Evolutionary conservation across 169 alveolate species (phyloP).

Genomic region (Babesia ovata): DNA sequence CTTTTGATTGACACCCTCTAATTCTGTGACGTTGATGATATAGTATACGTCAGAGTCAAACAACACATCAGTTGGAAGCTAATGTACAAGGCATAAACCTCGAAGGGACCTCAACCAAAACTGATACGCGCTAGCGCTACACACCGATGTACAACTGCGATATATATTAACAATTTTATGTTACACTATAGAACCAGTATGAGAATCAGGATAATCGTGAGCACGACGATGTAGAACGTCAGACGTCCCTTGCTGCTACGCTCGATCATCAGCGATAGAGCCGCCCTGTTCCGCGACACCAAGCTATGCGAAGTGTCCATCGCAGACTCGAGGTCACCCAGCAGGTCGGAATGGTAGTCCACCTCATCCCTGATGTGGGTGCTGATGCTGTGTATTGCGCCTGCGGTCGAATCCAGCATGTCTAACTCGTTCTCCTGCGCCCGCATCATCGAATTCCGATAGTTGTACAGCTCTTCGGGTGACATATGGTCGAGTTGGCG

Average conservation of each 20-base stretch:
- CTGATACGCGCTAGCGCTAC: not conserved
- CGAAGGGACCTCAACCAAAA: no score
- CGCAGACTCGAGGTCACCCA: slow-evolving; percentile 71
- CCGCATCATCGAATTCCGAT: slow-evolving; percentile 70
- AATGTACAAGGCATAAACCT: no score
- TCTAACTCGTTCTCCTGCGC: slow-evolving; percentile 76
- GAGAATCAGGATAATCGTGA: slow-evolving; percentile 62
- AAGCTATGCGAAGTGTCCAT: slow-evolving; percentile 69
- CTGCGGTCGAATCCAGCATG: slow-evolving; percentile 73
- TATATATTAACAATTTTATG: not conserved
- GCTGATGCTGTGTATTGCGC: slow-evolving; percentile 73
- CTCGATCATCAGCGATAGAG: slow-evolving; percentile 59
- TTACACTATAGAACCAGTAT: slow-evolving; percentile 49
- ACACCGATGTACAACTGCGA: slow-evolving; percentile 13
- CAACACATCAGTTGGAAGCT: no score
- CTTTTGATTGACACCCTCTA: no score
- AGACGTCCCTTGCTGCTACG: slow-evolving; percentile 72
- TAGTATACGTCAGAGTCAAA: no score
- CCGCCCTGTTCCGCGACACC: slow-evolving; percentile 70
- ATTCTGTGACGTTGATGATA: no score
- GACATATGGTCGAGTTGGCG: slow-evolving; percentile 37
- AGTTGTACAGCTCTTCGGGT: slow-evolving; percentile 30
- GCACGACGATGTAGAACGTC: slow-evolving; percentile 61
- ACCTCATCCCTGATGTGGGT: slow-evolving; percentile 75
- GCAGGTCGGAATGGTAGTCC: slow-evolving; percentile 67